Evolutionary conservation across 768 basidiomycete species (phyloP), one percentile per base, ranked within the genome.

Genomic region (Leucogyrophana mollusca): DNA sequence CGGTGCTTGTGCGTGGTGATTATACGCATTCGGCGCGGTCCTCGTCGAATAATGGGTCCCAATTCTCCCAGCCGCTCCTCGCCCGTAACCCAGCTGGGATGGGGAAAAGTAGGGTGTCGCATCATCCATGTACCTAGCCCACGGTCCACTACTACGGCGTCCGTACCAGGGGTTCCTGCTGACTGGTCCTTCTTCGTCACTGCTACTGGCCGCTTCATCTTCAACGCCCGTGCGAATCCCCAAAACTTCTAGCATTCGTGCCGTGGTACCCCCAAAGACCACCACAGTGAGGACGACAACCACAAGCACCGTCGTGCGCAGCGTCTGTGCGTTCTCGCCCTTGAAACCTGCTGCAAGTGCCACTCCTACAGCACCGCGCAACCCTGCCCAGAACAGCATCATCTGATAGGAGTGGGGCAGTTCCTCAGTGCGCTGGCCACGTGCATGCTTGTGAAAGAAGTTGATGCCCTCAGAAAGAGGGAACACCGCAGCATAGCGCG

Each of bases 351-450:
- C 90, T 1, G 96, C 96, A 23, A 99, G 80, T 3, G 96, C 96
- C 17, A 99, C 96, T 32, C 96, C 96, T 34, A 99, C 96, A 0
- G 96, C 96, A 27, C 96, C 96, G 22, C 96, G 77, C 44, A 99
- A 71, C 4, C 95, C 95, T 1, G 95, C 95, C 96, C 95, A 99
- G 69, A 98, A 98, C 13, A 98, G 71, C 94, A 98, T 96, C 91
- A 98, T 95, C 58, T 97, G 94, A 60, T 99, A 97, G 9, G 93
- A 94, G 65, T 98, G 94, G 1, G 96, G 94, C 4, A 99, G 72
- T 56, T 97, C 94, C 54, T 96, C 94, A 18, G 77, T 70, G 34
- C 93, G 80, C 58, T 94, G 90, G 1, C 93, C 93, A 1, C 91
- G 82, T 2, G 80, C 85, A 50, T 94, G 89, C 22, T 73, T 74